Evolutionary conservation across 306 rosid species (phyloP).

Genomic region (Mimosa bimucronata): DNA sequence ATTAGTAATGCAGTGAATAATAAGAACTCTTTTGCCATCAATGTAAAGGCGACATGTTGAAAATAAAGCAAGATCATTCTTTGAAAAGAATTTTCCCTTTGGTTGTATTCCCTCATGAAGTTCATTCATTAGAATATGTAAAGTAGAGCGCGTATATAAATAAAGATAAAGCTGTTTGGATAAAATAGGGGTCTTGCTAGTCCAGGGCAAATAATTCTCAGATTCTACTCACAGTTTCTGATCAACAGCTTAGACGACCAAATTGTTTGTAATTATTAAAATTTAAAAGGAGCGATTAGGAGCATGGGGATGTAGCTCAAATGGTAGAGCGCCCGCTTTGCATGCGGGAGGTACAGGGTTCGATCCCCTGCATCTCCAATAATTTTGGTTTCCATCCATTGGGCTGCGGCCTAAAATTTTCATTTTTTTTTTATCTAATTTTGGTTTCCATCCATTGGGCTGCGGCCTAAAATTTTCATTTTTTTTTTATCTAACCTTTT

Average conservation of each 20-base stretch:
- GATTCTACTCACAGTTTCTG: not conserved
- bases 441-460: too few relatives aligned
- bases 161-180: too few relatives aligned
- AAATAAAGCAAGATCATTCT: not conserved
- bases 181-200: not conserved
- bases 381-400: not conserved
- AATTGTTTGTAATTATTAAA: too few relatives aligned
- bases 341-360: conserved; percentile 43
- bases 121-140: not conserved
- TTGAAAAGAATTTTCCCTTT: not conserved
- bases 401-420: too few relatives aligned
- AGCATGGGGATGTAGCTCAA: conserved; percentile 43
- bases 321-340: conserved; percentile 44
- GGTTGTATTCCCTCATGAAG: not conserved
- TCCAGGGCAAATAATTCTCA: not conserved
- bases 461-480: too few relatives aligned
- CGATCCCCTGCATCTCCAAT: conserved; percentile 40
- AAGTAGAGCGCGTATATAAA: not conserved
- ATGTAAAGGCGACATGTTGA: not conserved
- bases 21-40: not conserved
- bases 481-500: not conserved
- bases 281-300: too few relatives aligned
- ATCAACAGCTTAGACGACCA: too few relatives aligned
- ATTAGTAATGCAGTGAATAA: not conserved
- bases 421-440: not conserved